Base-by-base conservation (phyloP, 805 yeast genomes). In the Tetrapisispora iriomotensis region DNA sequence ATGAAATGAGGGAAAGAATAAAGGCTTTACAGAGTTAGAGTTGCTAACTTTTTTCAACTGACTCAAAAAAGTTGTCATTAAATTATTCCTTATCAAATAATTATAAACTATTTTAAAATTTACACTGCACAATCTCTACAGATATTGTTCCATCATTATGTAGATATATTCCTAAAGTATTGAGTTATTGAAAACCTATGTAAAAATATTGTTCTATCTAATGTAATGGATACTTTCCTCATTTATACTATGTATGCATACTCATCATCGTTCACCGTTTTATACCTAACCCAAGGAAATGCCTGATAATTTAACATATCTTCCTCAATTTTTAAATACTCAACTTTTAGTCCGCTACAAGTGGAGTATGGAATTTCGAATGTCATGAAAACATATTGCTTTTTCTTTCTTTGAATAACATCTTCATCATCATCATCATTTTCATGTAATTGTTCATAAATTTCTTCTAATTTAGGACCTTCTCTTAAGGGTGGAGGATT, bases 1-100 rank as follows among this genome's bases (percentile, higher is more conserved):
- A 75, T 47, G 87, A 81, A 49, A 90, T 92, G 96, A 72, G 95
- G 49, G 90, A 88, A 55, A 68, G 97, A 43, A 68, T 90, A 34
- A 78, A 71, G 51, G 96, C 96, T 0, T 64, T 90, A 44, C 96
- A 90, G 56, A 37, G 24, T 20, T 37, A 29, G 27, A 10, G 9
- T 8, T 23, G 10, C 25, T 23, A 23, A 23, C n/a, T n/a, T n/a
- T n/a, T n/a, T n/a, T n/a, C n/a, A n/a, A n/a, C n/a, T n/a, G n/a
- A n/a, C n/a, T n/a, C n/a, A n/a, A n/a, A n/a, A n/a, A n/a, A n/a
- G n/a, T n/a, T n/a, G n/a, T n/a, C n/a, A n/a, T n/a, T n/a, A n/a
- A n/a, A n/a, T n/a, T n/a, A n/a, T n/a, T n/a, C n/a, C n/a, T n/a
- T n/a, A n/a, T n/a, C n/a, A n/a, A n/a, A n/a, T n/a, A n/a, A n/a